phyloP scores from a whole-genome alignment of 306 rosid genomes.

The Prinsepia uniflora region DNA sequence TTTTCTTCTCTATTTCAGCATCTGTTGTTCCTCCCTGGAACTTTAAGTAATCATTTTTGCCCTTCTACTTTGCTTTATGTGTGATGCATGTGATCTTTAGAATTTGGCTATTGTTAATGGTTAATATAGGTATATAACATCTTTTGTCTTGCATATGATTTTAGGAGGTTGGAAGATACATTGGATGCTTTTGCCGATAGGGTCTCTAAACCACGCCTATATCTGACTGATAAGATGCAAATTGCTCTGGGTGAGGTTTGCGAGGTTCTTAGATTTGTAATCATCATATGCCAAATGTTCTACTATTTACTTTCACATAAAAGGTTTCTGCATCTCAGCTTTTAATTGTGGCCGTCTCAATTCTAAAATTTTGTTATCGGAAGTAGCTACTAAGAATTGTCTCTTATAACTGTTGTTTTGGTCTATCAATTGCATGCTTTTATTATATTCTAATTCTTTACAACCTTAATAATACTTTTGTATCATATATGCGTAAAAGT shows the following conservation, averaged over 20 bases:
- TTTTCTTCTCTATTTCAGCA: not conserved
- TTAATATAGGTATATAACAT: not conserved
- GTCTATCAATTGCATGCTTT: not conserved
- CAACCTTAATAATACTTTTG: not conserved
- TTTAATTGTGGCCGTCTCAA: not conserved
- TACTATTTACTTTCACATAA: not conserved
- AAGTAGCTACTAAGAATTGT: not conserved
- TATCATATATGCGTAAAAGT: not conserved
- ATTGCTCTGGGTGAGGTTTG: slow-evolving; percentile 73
- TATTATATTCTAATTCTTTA: not conserved
- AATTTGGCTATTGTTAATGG: not conserved
- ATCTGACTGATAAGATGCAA: slow-evolving; percentile 82
- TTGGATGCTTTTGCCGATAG: slow-evolving; percentile 88
- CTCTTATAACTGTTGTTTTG: not conserved
- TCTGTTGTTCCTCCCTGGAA: not conserved
- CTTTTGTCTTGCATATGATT: slow-evolving; percentile 24
- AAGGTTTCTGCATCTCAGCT: not conserved
- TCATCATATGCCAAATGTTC: not conserved
- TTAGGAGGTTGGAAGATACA: slow-evolving; percentile 75
- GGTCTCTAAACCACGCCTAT: slow-evolving; percentile 84
- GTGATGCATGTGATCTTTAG: not conserved
- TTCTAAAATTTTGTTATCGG: not conserved
- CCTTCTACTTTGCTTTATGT: not conserved
- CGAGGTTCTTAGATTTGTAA: slow-evolving; percentile 6
- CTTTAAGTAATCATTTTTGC: not conserved